phyloP scores from a whole-genome alignment of 2,329 filamentous ascomycete species.

The Phaeosphaeriaceae sp. region DNA sequence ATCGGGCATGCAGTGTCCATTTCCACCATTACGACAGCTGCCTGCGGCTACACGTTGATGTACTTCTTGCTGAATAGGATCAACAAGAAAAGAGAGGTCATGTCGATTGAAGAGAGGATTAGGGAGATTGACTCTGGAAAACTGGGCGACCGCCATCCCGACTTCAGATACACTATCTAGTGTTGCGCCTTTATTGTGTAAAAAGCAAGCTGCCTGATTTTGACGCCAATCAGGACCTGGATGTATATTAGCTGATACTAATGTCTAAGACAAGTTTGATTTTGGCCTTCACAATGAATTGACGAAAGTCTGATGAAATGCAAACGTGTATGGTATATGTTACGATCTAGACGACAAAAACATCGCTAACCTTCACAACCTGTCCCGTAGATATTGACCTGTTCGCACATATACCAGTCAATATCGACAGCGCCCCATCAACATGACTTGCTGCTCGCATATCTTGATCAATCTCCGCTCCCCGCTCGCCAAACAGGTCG shows the following conservation, averaged over 20 bases:
- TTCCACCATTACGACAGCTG: neutral
- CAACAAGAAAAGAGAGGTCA: neutral
- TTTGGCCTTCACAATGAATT: too few relatives aligned
- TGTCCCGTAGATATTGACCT: conserved; percentile 64
- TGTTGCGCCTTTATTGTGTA: neutral
- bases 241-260: neutral
- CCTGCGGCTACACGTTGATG: neutral
- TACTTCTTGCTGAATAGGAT: neutral
- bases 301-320: too few relatives aligned
- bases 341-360: conserved; percentile 23
- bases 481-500: conserved; percentile 64
- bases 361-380: conserved; percentile 63
- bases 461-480: conserved; percentile 55
- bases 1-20: neutral
- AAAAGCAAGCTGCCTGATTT: neutral
- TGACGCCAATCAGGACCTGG: neutral
- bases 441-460: conserved; percentile 65
- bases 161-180: neutral
- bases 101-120: neutral
- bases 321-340: neutral
- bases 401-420: conserved; percentile 68
- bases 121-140: neutral
- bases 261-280: too few relatives aligned
- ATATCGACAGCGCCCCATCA: conserved; percentile 65
- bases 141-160: neutral